Percentiles rank a stretch among this genome's conserved stretches.
Conservation (phyloP, 163 green algal species). For the Dunaliella salina region DNA sequence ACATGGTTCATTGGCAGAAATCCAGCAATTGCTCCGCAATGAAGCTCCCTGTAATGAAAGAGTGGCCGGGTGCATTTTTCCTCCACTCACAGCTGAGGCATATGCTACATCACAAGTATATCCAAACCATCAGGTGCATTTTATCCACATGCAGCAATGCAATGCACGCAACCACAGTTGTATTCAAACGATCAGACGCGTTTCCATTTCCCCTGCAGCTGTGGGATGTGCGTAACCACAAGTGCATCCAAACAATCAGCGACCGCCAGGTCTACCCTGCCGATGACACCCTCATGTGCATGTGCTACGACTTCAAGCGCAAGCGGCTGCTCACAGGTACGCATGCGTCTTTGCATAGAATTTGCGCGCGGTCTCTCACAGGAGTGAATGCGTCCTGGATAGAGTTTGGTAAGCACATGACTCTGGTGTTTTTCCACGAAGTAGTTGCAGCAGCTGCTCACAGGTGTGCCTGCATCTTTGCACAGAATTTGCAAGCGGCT, state of each 20-base stretch:
- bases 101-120: conserved; percentile 71
- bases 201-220: conserved; percentile 6
- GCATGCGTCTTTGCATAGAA: neutral
- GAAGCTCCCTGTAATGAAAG: too few relatives aligned
- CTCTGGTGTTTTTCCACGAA: too few relatives aligned
- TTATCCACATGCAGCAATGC: too few relatives aligned
- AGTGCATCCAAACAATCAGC: conserved; percentile 72
- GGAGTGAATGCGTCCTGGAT: too few relatives aligned
- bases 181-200: neutral
- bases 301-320: conserved; percentile 17
- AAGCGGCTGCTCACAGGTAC: conserved; percentile 38
- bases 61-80: neutral
- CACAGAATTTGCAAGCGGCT: too few relatives aligned
- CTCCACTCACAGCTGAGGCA: conserved; percentile 18
- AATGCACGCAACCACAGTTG: neutral
- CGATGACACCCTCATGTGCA: conserved; percentile 20
- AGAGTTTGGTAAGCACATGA: too few relatives aligned
- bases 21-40: too few relatives aligned
- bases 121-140: conserved; percentile 68
- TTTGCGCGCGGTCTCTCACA: too few relatives aligned
- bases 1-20: too few relatives aligned
- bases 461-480: too few relatives aligned
- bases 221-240: conserved; percentile 67
- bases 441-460: too few relatives aligned
- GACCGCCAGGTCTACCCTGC: conserved; percentile 46